These are phyloP conservation scores for Micromonas pusilla DNA, from an alignment of 139 green algal species.

Conservation along the genomic window DNA sequence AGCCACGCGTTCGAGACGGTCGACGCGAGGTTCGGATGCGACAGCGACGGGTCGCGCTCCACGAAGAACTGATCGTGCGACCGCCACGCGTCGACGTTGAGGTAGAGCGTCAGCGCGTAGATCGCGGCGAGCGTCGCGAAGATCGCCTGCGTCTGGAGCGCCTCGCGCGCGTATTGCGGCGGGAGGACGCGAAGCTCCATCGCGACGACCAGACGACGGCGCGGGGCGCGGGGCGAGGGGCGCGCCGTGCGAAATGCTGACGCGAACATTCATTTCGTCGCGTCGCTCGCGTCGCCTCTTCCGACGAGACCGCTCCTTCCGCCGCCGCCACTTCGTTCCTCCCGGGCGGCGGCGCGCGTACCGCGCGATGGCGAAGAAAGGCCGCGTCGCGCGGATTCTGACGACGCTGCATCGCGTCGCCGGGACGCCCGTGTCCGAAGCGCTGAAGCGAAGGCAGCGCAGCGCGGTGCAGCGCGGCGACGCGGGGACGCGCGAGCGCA, in stretches of 20 bases:
- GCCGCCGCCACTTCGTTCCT: too few relatives aligned
- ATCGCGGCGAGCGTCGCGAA: not conserved
- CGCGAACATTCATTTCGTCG: too few relatives aligned
- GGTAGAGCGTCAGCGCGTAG: not conserved
- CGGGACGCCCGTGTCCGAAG: not conserved
- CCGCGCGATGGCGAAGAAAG: constrained; percentile 24
- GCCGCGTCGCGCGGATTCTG: constrained; percentile 8
- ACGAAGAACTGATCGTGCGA: not conserved
- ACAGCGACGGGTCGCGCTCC: not conserved
- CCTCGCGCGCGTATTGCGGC: not conserved
- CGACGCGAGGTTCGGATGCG: not conserved
- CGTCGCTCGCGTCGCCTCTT: too few relatives aligned
- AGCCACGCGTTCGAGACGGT: not conserved
- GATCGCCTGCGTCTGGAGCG: not conserved
- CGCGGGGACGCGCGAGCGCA: not conserved
- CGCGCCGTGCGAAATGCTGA: too few relatives aligned
- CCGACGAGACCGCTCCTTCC: too few relatives aligned
- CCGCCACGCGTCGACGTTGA: not conserved
- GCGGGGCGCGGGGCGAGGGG: too few relatives aligned
- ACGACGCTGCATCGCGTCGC: not conserved
- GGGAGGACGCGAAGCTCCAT: too few relatives aligned
- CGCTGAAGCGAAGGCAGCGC: not conserved
- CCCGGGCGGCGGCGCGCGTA: too few relatives aligned
- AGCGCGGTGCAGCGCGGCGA: not conserved
- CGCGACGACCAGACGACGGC: too few relatives aligned